Conservation (phyloP, 2,329 filamentous ascomycete genomes). For the Trichophyton simii region DNA sequence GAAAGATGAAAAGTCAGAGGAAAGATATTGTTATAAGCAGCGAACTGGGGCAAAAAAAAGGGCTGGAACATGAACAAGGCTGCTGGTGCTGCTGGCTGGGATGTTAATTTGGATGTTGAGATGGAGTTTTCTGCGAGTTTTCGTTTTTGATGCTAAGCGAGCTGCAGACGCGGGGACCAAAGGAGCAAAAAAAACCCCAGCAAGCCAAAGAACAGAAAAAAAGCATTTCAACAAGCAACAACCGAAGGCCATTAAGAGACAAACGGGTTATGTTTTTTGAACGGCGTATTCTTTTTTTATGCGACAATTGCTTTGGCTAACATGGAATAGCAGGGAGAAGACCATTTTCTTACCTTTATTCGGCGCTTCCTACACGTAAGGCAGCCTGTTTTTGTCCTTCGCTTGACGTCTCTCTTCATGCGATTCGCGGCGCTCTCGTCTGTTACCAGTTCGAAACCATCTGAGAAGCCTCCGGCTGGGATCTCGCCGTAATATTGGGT, state of each 20-base stretch:
- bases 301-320: background rate
- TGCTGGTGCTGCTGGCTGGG: background rate
- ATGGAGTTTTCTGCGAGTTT: constrained; percentile 3
- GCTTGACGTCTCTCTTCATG: constrained; percentile 59
- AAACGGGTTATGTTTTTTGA: background rate
- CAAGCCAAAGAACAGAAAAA: background rate
- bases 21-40: background rate
- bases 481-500: constrained; percentile 39
- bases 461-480: constrained; percentile 28
- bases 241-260: background rate
- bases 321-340: background rate
- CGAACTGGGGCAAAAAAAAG: background rate
- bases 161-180: constrained; percentile 8
- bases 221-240: background rate
- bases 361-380: constrained; percentile 52
- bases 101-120: background rate
- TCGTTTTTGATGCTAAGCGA: constrained; percentile 12
- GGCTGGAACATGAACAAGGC: background rate
- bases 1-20: background rate
- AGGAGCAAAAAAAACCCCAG: background rate
- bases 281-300: background rate
- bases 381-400: constrained; percentile 63
- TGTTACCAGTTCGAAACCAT: constrained; percentile 42
- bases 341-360: constrained; percentile 52
- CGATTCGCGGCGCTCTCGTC: constrained; percentile 44